Evolutionary conservation across 192 early-diverging fungal species (phyloP).

Genomic region (Backusella tuberculispora): DNA sequence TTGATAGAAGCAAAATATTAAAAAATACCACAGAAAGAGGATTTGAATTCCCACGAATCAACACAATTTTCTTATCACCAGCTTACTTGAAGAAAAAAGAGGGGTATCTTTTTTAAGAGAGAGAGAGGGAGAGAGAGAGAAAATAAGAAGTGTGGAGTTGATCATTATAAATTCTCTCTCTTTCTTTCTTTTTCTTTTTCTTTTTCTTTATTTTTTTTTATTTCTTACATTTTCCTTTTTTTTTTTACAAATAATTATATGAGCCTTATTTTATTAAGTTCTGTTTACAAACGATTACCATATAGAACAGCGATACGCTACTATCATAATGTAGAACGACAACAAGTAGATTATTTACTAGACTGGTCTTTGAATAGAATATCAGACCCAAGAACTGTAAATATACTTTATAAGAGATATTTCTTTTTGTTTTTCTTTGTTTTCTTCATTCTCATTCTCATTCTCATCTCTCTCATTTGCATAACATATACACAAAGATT

Average conservation of each 20-base stretch:
- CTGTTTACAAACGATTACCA: neutral
- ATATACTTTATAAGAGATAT: neutral
- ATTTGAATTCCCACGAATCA: conserved; percentile 3
- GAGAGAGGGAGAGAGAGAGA: too few relatives aligned
- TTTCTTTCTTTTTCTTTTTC: neutral
- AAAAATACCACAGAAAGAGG: neutral
- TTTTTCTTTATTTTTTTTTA: neutral
- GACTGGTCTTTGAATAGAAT: conserved; percentile 1
- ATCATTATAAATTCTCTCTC: neutral
- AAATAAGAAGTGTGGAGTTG: too few relatives aligned
- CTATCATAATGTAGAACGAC: neutral
- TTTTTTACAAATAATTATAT: neutral
- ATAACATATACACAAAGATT: conserved; percentile 49
- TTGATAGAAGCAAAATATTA: neutral
- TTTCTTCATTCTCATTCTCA: neutral
- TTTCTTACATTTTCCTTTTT: neutral
- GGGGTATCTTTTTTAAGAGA: neutral
- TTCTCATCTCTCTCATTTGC: neutral
- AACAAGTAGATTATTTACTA: neutral
- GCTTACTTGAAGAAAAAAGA: neutral
- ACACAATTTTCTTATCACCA: neutral
- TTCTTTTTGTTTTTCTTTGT: too few relatives aligned
- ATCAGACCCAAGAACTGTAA: conserved; percentile 18
- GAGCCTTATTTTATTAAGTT: neutral
- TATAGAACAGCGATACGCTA: conserved; percentile 8